These are phyloP conservation scores for Diplodia corticola DNA, from an alignment of 2,329 filamentous ascomycete genomes.

Conservation along the genomic window DNA sequence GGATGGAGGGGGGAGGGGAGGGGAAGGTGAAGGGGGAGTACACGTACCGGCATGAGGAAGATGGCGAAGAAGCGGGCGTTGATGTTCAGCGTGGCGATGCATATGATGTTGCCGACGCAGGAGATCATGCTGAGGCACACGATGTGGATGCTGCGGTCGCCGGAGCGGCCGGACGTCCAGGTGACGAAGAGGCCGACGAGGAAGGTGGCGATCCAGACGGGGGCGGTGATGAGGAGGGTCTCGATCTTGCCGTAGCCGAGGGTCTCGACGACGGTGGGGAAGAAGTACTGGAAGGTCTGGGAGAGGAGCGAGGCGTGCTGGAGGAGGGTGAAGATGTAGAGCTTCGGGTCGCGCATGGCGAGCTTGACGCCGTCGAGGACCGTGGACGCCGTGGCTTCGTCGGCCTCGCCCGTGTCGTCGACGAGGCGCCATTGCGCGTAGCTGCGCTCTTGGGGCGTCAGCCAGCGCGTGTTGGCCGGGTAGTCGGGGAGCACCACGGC, in stretches of 20 bases:
- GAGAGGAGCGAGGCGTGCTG: constrained; percentile 55
- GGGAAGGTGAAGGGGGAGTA: not conserved
- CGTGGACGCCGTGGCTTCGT: constrained; percentile 42
- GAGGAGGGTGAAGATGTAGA: constrained; percentile 57
- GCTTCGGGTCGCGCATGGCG: constrained; percentile 51
- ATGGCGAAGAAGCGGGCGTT: constrained; percentile 62
- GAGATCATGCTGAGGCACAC: constrained; percentile 54
- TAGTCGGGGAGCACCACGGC: constrained; percentile 25
- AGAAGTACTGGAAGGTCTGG: constrained; percentile 65
- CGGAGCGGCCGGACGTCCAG: constrained; percentile 54
- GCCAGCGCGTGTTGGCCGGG: constrained; percentile 25
- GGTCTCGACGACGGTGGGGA: constrained; percentile 63
- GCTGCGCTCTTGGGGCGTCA: constrained; percentile 26
- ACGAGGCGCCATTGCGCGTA: constrained; percentile 23
- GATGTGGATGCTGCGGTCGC: constrained; percentile 60
- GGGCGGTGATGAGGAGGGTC: constrained; percentile 59
- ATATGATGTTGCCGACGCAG: constrained; percentile 57
- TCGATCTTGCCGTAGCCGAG: constrained; percentile 58
- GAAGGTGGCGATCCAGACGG: constrained; percentile 60
- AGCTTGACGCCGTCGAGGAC: constrained; percentile 51
- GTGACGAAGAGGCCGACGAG: constrained; percentile 57
- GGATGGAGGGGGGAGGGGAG: not conserved
- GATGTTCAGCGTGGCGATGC: constrained; percentile 51
- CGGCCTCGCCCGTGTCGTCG: constrained; percentile 49
- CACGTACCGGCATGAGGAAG: constrained; percentile 61